phyloP scores from a whole-genome alignment of 2,329 filamentous ascomycete species.

The Phoma sp. region DNA sequence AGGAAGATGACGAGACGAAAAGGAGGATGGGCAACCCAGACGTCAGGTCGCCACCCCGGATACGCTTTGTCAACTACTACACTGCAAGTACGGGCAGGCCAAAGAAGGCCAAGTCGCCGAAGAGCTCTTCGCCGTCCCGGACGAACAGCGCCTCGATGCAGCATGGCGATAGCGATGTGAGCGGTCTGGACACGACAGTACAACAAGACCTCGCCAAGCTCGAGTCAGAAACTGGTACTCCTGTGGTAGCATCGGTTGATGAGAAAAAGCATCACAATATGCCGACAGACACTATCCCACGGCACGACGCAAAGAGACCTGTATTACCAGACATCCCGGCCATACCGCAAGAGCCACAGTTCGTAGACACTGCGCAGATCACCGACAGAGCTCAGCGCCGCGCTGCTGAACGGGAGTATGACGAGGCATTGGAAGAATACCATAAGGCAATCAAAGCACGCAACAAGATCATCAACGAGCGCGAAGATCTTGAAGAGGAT shows the following conservation, averaged over 20 bases:
- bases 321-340: constrained; percentile 56
- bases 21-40: constrained; percentile 39
- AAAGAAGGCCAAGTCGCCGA: constrained; percentile 49
- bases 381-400: constrained; percentile 70
- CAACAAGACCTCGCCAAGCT: constrained; percentile 9
- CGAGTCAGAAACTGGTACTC: neutral
- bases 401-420: constrained; percentile 71
- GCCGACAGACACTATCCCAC: constrained; percentile 31
- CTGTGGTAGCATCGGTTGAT: constrained; percentile 54
- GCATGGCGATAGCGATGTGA: constrained; percentile 12
- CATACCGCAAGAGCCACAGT: constrained; percentile 60
- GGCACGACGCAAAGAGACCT: constrained; percentile 9
- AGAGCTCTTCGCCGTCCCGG: constrained; percentile 27
- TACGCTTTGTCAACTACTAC: constrained; percentile 89
- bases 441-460: constrained; percentile 70
- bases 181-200: constrained; percentile 17
- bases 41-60: constrained; percentile 53
- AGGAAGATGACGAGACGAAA: constrained; percentile 66
- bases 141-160: neutral
- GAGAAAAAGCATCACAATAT: constrained; percentile 52
- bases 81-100: constrained; percentile 77
- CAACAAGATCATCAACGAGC: constrained; percentile 67
- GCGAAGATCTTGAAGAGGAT: constrained; percentile 63
- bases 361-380: constrained; percentile 64
- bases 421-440: constrained; percentile 67